These are phyloP conservation scores for Penicillium salamii DNA, from an alignment of 495 filamentous ascomycete species.

Conservation along the genomic window DNA sequence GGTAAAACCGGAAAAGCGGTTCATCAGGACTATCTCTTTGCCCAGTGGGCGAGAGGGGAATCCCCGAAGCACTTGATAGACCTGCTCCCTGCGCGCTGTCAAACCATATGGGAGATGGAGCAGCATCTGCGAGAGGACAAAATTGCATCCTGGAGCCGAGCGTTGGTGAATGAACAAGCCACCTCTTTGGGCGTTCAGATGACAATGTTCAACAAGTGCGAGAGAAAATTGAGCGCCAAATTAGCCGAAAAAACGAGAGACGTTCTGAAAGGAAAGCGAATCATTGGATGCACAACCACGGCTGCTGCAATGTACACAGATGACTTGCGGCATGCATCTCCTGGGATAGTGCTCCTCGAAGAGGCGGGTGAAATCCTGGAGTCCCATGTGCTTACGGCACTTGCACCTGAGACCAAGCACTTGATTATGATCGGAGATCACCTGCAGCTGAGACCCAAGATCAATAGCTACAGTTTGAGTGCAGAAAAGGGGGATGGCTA, in stretches of 20 bases:
- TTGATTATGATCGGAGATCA: constrained; percentile 76
- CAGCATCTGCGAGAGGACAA: constrained; percentile 29
- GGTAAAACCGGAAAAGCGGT: constrained; percentile 48
- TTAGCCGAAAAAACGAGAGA: constrained; percentile 44
- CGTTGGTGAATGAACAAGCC: constrained; percentile 50
- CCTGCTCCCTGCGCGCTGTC: constrained; percentile 18
- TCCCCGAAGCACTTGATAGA: constrained; percentile 40
- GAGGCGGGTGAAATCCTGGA: constrained; percentile 82
- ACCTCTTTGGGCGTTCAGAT: constrained; percentile 32
- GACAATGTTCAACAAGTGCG: constrained; percentile 39
- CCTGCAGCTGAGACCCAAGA: constrained; percentile 70
- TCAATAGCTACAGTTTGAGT: constrained; percentile 60
- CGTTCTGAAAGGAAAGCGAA: constrained; percentile 51
- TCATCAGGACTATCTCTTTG: constrained; percentile 49
- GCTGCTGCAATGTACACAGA: constrained; percentile 62
- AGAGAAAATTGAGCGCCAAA: constrained; percentile 36
- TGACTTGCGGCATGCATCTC: constrained; percentile 42
- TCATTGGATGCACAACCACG: constrained; percentile 77
- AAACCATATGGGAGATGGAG: constrained; percentile 55
- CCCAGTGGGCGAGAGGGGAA: constrained; percentile 53
- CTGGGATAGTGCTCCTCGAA: constrained; percentile 54
- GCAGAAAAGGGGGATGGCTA: constrained; percentile 67
- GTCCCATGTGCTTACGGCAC: constrained; percentile 63
- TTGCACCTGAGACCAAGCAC: constrained; percentile 60
- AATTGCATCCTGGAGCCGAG: constrained; percentile 45